Conservation (phyloP, 1,139 yeast species). For the Geotrichum histeridarum region DNA sequence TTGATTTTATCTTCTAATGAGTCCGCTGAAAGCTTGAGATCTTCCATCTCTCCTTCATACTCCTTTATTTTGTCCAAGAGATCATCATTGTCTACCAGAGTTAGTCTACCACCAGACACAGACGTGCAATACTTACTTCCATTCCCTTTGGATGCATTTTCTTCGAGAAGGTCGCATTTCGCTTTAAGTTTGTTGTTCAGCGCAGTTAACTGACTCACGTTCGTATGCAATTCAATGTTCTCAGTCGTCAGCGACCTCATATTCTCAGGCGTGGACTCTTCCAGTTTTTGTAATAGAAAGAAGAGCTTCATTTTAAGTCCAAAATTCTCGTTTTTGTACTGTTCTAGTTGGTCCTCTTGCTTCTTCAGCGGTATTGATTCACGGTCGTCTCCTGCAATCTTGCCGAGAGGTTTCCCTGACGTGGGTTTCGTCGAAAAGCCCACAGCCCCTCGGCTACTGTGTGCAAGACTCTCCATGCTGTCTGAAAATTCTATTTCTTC, state of each 20-base stretch:
- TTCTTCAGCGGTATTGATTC: constrained; percentile 27
- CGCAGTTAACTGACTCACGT: constrained; percentile 23
- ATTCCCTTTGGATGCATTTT: constrained; percentile 5
- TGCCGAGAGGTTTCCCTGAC: constrained; percentile 11
- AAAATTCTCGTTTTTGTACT: constrained; percentile 56
- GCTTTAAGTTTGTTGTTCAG: constrained; percentile 20
- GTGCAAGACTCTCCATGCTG: constrained; percentile 24
- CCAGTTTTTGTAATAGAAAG: constrained; percentile 21
- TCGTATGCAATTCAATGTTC: constrained; percentile 25
- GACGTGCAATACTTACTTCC: constrained; percentile 16
- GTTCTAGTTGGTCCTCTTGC: constrained; percentile 40
- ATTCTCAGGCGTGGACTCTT: constrained; percentile 22
- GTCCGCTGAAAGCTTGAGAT: constrained; percentile 6
- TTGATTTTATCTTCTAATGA: constrained; percentile 24
- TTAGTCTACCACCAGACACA: neutral
- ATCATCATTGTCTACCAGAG: constrained; percentile 1
- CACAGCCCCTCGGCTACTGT: constrained; percentile 11
- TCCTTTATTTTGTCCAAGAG: constrained; percentile 13
- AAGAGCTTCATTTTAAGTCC: constrained; percentile 50
- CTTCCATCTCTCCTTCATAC: constrained; percentile 14
- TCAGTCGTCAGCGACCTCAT: constrained; percentile 21
- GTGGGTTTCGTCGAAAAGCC: constrained; percentile 3
- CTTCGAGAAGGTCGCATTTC: constrained; percentile 5
- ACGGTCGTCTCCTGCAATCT: constrained; percentile 13
- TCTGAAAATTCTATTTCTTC: constrained; percentile 19